Base-by-base conservation (phyloP, 2,329 filamentous ascomycete species). In the Fusarium sp. region DNA sequence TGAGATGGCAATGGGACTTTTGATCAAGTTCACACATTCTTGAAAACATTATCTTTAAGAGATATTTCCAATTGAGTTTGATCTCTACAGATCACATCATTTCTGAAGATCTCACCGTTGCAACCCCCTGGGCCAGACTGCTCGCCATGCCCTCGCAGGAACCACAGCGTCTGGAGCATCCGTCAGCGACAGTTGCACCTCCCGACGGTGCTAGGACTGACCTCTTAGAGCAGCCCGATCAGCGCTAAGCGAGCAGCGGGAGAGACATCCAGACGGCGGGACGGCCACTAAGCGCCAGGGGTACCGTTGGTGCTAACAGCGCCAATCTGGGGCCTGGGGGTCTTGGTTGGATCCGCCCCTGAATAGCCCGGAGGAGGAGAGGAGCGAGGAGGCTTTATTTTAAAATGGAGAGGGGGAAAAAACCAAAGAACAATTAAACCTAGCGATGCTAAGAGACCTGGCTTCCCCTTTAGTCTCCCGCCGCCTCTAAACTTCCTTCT, bases 321-420 rank as follows among this genome's bases (percentile, higher is more conserved):
- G 77, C 73, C 76, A 78, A 79, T 79, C 77, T 78, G 76, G 77
- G 76, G 76, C 73, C 66, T 59, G 68, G 72, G 72, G 65, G 66
- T 62, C 69, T 71, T 75, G 72, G 66, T 69, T 75, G 74, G 76
- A 77, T 76, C 71, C 71, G 74, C 76, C 76, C 76, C 76, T 77
- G 76, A 77, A 75, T 65, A 69, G 49, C 19, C 23, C 25, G 25
- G 35, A 39, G 49, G 49, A 54, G 19, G 25, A 54, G 33, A 54
- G 49, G 49, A 54, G 74, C 54, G 70, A 73, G 65, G 70, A 74
- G 62, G 66, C 74, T 76, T 73, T 76, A 75, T 77, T 76, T 74
- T 74, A 74, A 74, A 74, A 74, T 75, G 71, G 71, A 69, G 60
- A 67, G 67, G 60, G 61, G 51, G 25, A 27, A 64, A 72, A 73